Conservation (phyloP, 2,329 filamentous ascomycete species). For the Ophiostoma angusticollis region DNA sequence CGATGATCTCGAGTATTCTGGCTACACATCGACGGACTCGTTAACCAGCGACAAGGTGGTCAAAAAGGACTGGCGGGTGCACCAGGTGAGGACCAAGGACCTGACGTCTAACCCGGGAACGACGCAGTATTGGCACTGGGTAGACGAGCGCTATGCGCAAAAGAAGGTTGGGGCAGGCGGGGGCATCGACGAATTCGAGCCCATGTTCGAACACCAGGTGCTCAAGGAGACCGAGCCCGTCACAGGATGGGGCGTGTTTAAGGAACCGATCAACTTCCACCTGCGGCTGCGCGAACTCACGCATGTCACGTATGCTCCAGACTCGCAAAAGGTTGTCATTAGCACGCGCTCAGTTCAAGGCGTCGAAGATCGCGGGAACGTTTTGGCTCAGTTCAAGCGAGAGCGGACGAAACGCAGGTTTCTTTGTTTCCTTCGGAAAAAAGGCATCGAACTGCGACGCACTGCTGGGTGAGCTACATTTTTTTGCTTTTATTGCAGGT, state of each 20-base stretch:
- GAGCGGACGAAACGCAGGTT: constrained; percentile 40
- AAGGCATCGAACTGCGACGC: constrained; percentile 29
- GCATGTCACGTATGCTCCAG: constrained; percentile 31
- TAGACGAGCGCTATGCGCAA: constrained; percentile 16
- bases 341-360: constrained; percentile 22
- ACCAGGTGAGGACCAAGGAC: constrained; percentile 36
- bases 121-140: constrained; percentile 45
- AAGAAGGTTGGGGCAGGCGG: constrained; percentile 2
- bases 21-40: constrained; percentile 41
- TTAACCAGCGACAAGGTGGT: constrained; percentile 32
- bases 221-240: constrained; percentile 29
- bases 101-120: constrained; percentile 33
- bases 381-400: constrained; percentile 40
- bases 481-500: neutral
- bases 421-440: constrained; percentile 32
- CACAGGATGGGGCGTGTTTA: constrained; percentile 36
- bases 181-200: constrained; percentile 20
- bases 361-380: constrained; percentile 27
- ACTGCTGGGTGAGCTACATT: constrained; percentile 23
- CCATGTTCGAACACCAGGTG: constrained; percentile 40
- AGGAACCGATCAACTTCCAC: constrained; percentile 38
- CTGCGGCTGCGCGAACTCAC: constrained; percentile 33
- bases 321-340: constrained; percentile 30
- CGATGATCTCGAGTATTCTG: constrained; percentile 30
- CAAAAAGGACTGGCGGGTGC: constrained; percentile 37